These are phyloP conservation scores for Termitomyces sp. DNA, from an alignment of 768 basidiomycete species.

Conservation along the genomic window DNA sequence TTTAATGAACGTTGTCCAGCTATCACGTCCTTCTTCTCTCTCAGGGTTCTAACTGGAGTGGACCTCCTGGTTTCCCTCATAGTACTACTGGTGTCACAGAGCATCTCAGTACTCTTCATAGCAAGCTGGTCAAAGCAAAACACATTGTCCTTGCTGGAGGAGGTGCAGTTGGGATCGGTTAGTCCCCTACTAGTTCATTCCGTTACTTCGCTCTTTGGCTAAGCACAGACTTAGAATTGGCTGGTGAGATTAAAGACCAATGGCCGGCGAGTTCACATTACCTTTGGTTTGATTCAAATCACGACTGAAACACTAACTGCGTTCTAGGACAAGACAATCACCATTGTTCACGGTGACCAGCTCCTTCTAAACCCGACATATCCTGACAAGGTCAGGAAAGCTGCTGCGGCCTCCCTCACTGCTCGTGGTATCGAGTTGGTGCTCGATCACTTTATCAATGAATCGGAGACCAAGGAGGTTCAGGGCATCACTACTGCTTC, in stretches of 20 bases:
- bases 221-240: conserved; percentile 23
- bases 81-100: conserved; percentile 21
- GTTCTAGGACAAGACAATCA: conserved; percentile 42
- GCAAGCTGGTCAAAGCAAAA: conserved; percentile 29
- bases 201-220: not conserved
- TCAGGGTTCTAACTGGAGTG: conserved; percentile 50
- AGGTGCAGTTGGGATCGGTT: conserved; percentile 50
- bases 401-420: conserved; percentile 32
- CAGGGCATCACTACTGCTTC: conserved; percentile 42
- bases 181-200: conserved; percentile 4
- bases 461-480: conserved; percentile 31
- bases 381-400: conserved; percentile 47
- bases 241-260: conserved; percentile 38
- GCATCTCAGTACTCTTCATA: conserved; percentile 23
- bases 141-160: conserved; percentile 52
- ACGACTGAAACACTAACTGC: not conserved
- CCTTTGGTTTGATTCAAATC: not conserved
- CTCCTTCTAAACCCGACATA: conserved; percentile 54
- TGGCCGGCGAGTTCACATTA: conserved; percentile 30
- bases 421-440: conserved; percentile 45
- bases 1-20: conserved; percentile 2
- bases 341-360: conserved; percentile 53
- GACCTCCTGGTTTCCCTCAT: conserved; percentile 42
- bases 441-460: conserved; percentile 50
- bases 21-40: conserved; percentile 60